Evolutionary conservation across 768 basidiomycete species (phyloP), one percentile per base, ranked within the genome.

Genomic region (Crepidotus variabilis): DNA sequence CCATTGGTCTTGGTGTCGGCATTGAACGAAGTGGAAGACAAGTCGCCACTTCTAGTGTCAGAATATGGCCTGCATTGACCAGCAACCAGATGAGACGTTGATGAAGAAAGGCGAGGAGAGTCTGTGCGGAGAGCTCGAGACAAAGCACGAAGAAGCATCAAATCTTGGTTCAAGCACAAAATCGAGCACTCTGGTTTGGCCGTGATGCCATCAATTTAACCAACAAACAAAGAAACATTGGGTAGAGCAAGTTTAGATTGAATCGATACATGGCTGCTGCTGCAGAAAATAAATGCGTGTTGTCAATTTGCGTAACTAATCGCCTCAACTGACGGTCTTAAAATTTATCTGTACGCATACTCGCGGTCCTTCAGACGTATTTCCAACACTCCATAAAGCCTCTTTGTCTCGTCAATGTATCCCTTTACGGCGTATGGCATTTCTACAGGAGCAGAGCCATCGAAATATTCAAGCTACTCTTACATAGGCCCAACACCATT

Each of bases 401-500:
- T 83, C 62, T 83, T 85, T 2, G 90, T 90, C 77, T 96, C 94
- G 23, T 91, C 84, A 18, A 75, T 61, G 71, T 91, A 95, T 50
- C 92, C 79, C 61, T 83, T 85, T 69, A 84, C 85, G 32, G 76
- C 85, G 54, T 86, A 91, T 13, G 84, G 82, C 59, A 89, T 76
- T 55, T 87, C 81, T 61, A 86, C 87, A 2, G 84, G 81, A 1
- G 87, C 86, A 60, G 64, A 78, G n/a, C 70, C 68, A 53, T 72
- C 75, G 73, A 93, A 94, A 72, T 91, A 88, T 65, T 84, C 81
- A 10, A 88, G 86, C 72, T 91, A 88, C 32, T 89, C 88, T 75
- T 93, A 89, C 89, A 92, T 94, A n/a, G 92, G 90, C 22, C 90
- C 90, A 21, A 91, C 69, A 22, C 87, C 90, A 1, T 88, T 90